These are phyloP conservation scores for Colletotrichum truncatum DNA, from an alignment of 2,329 filamentous ascomycete species.

Conservation along the genomic window DNA sequence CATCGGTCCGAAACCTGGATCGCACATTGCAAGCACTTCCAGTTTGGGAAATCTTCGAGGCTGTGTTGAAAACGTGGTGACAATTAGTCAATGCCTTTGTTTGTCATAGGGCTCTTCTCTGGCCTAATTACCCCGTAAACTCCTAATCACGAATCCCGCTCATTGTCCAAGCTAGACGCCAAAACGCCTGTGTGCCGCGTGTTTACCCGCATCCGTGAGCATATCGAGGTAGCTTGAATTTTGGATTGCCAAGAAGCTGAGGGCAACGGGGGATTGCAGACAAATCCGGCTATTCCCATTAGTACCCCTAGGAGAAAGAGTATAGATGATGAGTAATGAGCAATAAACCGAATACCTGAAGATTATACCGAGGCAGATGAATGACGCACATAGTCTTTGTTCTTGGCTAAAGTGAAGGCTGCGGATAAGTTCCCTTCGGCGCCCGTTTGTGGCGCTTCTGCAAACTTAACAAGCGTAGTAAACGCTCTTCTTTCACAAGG, in stretches of 20 bases:
- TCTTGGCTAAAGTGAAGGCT: neutral
- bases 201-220: neutral
- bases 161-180: slow-evolving; percentile 11
- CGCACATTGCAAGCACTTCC: neutral
- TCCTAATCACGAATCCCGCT: too few species aligned
- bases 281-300: too few species aligned
- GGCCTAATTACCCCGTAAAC: too few species aligned
- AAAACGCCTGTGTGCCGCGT: neutral
- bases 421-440: neutral
- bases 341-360: too few species aligned
- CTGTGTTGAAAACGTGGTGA: neutral
- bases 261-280: too few species aligned
- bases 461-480: neutral
- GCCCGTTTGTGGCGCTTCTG: slow-evolving; percentile 6
- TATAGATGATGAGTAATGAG: too few species aligned
- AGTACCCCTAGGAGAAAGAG: too few species aligned
- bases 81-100: neutral
- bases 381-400: neutral
- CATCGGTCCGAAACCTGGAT: neutral
- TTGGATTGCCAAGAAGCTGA: neutral
- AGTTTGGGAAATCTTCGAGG: neutral
- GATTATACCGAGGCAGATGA: neutral
- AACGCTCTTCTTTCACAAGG: too few species aligned
- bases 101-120: too few species aligned
- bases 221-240: neutral